These are phyloP conservation scores for Parafenestella ontariensis DNA, from an alignment of 2,329 filamentous ascomycete species.

Conservation along the genomic window DNA sequence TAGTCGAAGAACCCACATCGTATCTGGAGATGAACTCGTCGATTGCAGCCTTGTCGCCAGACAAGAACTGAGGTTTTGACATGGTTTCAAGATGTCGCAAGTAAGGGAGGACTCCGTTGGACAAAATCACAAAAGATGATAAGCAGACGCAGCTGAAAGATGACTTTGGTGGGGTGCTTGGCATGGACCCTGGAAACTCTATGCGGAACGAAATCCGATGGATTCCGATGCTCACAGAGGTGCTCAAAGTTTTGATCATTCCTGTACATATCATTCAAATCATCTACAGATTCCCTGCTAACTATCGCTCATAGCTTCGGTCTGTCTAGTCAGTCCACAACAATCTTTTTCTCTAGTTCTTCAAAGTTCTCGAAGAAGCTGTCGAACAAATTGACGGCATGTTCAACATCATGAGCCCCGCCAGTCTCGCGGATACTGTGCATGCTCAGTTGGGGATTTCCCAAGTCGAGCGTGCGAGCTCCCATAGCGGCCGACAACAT, in stretches of 20 bases:
- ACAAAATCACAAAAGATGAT: not conserved
- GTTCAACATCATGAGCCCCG: slow-evolving; percentile 84
- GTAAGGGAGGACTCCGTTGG: not conserved
- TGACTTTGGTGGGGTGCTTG: slow-evolving; percentile 38
- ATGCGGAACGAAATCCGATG: slow-evolving; percentile 15
- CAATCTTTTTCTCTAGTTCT: slow-evolving; percentile 79
- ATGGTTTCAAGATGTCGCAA: slow-evolving; percentile 17
- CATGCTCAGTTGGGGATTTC: slow-evolving; percentile 95
- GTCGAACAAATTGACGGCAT: slow-evolving; percentile 84
- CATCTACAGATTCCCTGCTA: not conserved
- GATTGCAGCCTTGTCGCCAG: slow-evolving; percentile 78
- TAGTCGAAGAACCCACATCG: slow-evolving; percentile 70
- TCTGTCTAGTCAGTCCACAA: slow-evolving; percentile 70
- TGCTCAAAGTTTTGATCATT: not conserved
- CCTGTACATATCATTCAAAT: not conserved
- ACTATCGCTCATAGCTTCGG: slow-evolving; percentile 27
- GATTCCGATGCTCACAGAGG: not conserved
- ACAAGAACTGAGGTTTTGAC: slow-evolving; percentile 67
- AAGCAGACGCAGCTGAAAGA: slow-evolving; percentile 5
- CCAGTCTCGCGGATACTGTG: slow-evolving; percentile 95
- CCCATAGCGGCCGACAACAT: slow-evolving; percentile 90
- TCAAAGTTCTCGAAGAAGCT: slow-evolving; percentile 87
- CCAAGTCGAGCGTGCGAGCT: slow-evolving; percentile 86
- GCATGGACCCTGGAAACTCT: slow-evolving; percentile 25
- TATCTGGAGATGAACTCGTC: slow-evolving; percentile 87